Evolutionary conservation across 805 yeast genomes (phyloP).

Genomic region (Grigorovia yakushimaensis): DNA sequence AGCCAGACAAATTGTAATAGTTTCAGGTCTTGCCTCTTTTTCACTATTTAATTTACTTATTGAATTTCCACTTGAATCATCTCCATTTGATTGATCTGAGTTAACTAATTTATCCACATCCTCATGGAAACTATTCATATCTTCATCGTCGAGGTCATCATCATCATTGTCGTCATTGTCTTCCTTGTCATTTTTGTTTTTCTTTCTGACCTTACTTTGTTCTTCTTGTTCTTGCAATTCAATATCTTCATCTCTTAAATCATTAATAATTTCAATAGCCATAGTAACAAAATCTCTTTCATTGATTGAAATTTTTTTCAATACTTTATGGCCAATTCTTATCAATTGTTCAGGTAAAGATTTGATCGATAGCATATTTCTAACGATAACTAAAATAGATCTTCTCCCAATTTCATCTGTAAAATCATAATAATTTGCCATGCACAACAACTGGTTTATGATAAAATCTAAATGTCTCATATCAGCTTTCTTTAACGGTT

Average conservation of each 20-base stretch:
- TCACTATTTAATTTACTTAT: slow-evolving; percentile 22
- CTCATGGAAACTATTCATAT: slow-evolving; percentile 38
- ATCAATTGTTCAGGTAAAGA: slow-evolving; percentile 45
- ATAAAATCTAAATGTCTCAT: slow-evolving; percentile 59
- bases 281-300: slow-evolving; percentile 79
- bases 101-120: slow-evolving; percentile 33
- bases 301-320: slow-evolving; percentile 60
- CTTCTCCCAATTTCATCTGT: slow-evolving; percentile 88
- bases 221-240: slow-evolving; percentile 30
- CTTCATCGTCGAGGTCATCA: slow-evolving; percentile 27
- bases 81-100: slow-evolving; percentile 10
- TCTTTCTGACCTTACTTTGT: slow-evolving; percentile 9
- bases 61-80: slow-evolving; percentile 3
- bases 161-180: slow-evolving; percentile 18
- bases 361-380: slow-evolving; percentile 51
- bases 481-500: slow-evolving; percentile 29
- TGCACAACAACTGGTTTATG: slow-evolving; percentile 57
- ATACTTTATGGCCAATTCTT: slow-evolving; percentile 50
- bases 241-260: slow-evolving; percentile 59
- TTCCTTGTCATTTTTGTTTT: slow-evolving; percentile 10
- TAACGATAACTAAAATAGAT: slow-evolving; percentile 50
- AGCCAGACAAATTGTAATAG: slow-evolving; percentile 51
- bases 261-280: slow-evolving; percentile 78
- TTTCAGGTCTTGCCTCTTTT: slow-evolving; percentile 32
- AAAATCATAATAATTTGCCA: slow-evolving; percentile 68